Base-by-base conservation (phyloP, 2,329 filamentous ascomycete species). In the Penicillium sp. region DNA sequence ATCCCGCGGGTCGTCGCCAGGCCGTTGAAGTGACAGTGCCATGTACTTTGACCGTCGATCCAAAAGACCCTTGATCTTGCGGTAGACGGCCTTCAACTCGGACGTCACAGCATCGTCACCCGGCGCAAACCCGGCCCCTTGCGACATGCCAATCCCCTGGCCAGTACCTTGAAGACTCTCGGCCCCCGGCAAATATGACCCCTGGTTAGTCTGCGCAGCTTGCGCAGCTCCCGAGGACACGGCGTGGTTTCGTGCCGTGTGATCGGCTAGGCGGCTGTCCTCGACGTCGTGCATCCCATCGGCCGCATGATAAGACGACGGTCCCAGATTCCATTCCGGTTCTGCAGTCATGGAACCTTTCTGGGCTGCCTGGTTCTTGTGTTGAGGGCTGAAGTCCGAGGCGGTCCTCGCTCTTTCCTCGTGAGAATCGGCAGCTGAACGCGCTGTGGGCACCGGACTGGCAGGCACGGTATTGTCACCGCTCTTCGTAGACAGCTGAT, bases 21-120 rank as follows among this genome's bases (percentile, higher is more conserved):
- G 80, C 8, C 87, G 81, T 66, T 98, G 93, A 18, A 91, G 75
- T 0, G 93, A 97, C 13, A 96, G 72, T 1, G 82, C 77, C 45
- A 97, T 88, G 70, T 97, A 98, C 63, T 89, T 95, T 67, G 90
- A 85, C 52, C 93, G 83, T 35, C 91, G 78, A 60, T 96, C 89
- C 40, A 96, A 72, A n/a, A 97, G 82, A 58, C 87, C 86, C 67
- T 95, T 88, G 48, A 98, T 89, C 59, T 93, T 95, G 57, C 84
- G 85, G 62, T 95, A 96, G 57, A 98, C 96, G 18, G 83, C 80
- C 61, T 82, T 83, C 56, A 98, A 75, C 71, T 98, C 93, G 2
- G 87, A 79, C 1, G 89, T 89, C 58, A 97, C 86, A 45, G 87
- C 85, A 33, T 87, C 82, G 61, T 95, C 89, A 40, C 81, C 85